Base-by-base conservation (phyloP, 2,329 filamentous ascomycete species). In the Coniella lustricola region DNA sequence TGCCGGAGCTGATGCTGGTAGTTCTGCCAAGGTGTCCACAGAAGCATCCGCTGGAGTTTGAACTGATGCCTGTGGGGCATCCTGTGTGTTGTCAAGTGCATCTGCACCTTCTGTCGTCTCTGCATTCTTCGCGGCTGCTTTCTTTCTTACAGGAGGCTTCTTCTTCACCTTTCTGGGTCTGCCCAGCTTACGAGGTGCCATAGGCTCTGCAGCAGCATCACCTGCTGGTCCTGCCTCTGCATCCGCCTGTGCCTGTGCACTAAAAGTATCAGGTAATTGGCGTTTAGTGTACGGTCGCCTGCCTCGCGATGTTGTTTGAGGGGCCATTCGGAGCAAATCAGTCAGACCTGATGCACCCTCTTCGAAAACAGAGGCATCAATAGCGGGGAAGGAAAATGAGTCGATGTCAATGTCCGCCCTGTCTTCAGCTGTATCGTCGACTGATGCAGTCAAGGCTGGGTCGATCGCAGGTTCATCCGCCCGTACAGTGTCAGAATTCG, bases 401-500 rank as follows among this genome's bases (percentile, higher is more conserved):
- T 42, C 44, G 10, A 9, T 16, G 3, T 14, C 13, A 7, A 17
- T 32, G 9, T 18, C 13, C 12, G n/a, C n/a, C 7, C 5, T 12
- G 25, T 14, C 3, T 12, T 40, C 34, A 32, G 29, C 39, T 13
- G 41, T 35, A 5, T 10, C 2, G n/a, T n/a, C 14, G 17, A 17
- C 35, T 18, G 3, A 38, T 31, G 25, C 29, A 20, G 35, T 13
- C 20, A 53, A 34, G 12, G 48, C 43, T 35, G 51, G 51, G 13
- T 53, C 51, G 13, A 53, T 45, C 13, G 22, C 45, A 20, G 31
- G n/a, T 25, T 48, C 31, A 22, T 29, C 44, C 17, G 25, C 5
- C 25, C 10, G 25, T 5, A 10, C 36, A 31, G 35, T 10, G 31
- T 35, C 17, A 4, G 14, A 33, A n/a, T 41, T 17, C 35, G 37